These are phyloP conservation scores for Bipolaris bicolor DNA, from an alignment of 2,329 filamentous ascomycete genomes.

Conservation along the genomic window DNA sequence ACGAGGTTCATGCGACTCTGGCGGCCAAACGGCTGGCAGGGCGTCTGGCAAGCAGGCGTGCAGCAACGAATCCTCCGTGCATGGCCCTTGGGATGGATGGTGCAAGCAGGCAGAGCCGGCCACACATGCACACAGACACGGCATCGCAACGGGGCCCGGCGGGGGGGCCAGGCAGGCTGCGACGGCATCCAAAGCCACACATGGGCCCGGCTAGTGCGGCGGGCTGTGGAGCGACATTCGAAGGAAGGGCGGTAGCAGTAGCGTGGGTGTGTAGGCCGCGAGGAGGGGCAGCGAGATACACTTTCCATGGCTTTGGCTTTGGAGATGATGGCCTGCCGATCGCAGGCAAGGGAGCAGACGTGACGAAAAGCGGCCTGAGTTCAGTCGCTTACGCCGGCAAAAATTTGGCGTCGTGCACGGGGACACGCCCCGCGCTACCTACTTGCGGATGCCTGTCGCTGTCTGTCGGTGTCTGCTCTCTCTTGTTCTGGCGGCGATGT, in stretches of 20 bases:
- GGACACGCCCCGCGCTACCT: constrained; percentile 14
- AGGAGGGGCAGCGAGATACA: constrained; percentile 26
- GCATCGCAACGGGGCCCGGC: not conserved
- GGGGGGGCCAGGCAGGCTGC: constrained; percentile 1
- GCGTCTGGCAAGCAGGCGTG: constrained; percentile 24
- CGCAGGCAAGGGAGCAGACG: constrained; percentile 24
- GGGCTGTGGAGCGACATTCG: constrained; percentile 35
- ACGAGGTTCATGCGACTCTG: constrained; percentile 19
- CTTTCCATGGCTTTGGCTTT: constrained; percentile 34
- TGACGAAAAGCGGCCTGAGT: constrained; percentile 21
- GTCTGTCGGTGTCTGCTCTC: no score
- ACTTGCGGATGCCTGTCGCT: no score
- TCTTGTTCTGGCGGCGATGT: no score
- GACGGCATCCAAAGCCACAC: constrained; percentile 16
- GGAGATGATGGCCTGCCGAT: constrained; percentile 36
- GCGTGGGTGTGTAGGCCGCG: constrained; percentile 15
- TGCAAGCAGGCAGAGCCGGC: not conserved
- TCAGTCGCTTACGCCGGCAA: constrained; percentile 22
- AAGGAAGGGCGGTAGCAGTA: constrained; percentile 28
- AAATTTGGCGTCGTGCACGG: constrained; percentile 14
- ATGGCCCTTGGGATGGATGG: not conserved
- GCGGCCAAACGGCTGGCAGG: constrained; percentile 19
- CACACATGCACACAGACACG: not conserved
- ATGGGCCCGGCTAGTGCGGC: constrained; percentile 8
- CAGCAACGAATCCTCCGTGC: constrained; percentile 16